Percentiles rank a stretch among this genome's conserved stretches.
Evolutionary conservation across 257 asterid species (phyloP).

Genomic region (Solanum microdontum): DNA sequence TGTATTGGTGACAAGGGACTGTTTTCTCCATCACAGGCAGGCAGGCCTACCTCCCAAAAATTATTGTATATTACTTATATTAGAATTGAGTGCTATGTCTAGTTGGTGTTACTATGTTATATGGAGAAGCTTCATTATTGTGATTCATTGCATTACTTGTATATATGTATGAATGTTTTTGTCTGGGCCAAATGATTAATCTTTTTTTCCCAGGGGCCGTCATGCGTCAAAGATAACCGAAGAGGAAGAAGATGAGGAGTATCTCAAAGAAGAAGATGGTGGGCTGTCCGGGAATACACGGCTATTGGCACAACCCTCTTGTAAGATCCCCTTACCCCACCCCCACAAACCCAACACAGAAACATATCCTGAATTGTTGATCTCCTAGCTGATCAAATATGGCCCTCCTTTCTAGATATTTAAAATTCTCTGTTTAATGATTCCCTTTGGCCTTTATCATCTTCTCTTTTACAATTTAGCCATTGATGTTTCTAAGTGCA

Average conservation of each 20-base stretch:
- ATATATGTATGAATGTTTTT: neutral
- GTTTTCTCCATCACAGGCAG: neutral
- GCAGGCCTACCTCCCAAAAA: neutral
- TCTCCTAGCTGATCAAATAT: neutral
- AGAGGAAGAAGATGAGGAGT: conserved; percentile 98
- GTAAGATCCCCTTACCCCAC: conserved; percentile 27
- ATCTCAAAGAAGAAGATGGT: conserved; percentile 84
- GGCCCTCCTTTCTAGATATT: neutral
- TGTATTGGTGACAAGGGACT: neutral
- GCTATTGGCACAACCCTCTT: conserved; percentile 85
- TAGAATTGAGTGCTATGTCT: neutral
- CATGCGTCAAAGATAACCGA: conserved; percentile 96
- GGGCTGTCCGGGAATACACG: conserved; percentile 74
- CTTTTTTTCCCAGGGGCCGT: conserved; percentile 64
- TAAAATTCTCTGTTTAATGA: neutral
- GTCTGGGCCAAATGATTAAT: neutral
- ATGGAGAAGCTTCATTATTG: neutral
- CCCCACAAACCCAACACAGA: neutral
- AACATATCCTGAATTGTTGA: neutral
- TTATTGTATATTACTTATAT: neutral
- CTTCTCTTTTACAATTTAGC: neutral
- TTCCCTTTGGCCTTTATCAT: neutral
- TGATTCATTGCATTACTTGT: neutral
- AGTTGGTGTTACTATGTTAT: neutral
- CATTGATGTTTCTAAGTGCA: neutral